Evolutionary conservation across 441 rosid species (phyloP), one percentile per base, ranked within the genome.

Genomic region (Gossypium trilobum): DNA sequence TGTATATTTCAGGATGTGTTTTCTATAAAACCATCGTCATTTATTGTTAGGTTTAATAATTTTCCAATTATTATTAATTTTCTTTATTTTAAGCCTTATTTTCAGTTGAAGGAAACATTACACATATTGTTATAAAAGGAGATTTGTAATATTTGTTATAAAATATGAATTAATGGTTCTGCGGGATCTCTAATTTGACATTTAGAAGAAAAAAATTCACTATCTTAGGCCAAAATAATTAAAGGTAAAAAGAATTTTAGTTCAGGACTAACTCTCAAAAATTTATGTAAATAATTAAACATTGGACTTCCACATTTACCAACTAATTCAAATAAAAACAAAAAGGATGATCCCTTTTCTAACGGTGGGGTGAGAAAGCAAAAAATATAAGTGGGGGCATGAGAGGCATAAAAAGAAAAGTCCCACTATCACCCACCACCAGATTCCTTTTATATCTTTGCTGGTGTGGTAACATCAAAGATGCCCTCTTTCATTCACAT

Each of bases 381-480:
- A 69, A 54, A 71, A 71, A 75, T 6, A 33, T 1, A 23, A 81
- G 82, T 36, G 1, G 36, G 64, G 66, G 65, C 7, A 88, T 89
- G 88, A 60, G 88, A 89, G 80, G 95, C 73, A 91, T 87, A 87
- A 88, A 87, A 88, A 80, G 82, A 77, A 77, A 73, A 75, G 65
- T 65, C 78, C 92, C 89, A 84, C 89, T 84, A 80, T 46, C 74
- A 76, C 65, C 68, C 70, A 70, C 63, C 50, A 78, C 66, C 57
- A 78, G 77, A 87, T 87, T 85, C 89, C 76, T 69, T 62, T 71
- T 36, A 36, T 36, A 50, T 74, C 25, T 36, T 8, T 36, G 68
- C 42, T 11, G 59, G 31, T 77, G 42, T 78, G 76, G 27, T 55
- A 55, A 55, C 11, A 20, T 20, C 11, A 20, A 51, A 51, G 84